Evolutionary conservation across 2,329 filamentous ascomycete genomes (phyloP), one percentile per base, ranked within the genome.

Genomic region (Chrysoporthe austroafricana): DNA sequence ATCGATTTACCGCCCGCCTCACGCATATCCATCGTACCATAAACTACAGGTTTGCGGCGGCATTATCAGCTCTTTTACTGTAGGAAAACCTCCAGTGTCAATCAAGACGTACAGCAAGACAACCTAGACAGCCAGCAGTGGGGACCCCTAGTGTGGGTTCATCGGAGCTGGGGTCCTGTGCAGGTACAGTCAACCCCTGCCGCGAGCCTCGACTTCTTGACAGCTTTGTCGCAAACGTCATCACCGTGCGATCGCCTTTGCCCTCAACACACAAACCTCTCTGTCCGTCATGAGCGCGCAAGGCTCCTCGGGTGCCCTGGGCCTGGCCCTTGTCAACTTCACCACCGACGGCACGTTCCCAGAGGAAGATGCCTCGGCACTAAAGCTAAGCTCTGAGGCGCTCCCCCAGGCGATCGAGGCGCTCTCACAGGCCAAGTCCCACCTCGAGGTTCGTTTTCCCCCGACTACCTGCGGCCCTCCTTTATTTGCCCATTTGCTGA

Each of bases 321-420:
- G 86, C 71, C 82, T 86, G 69, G 88, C 88, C 4, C 79, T 93
- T 54, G 86, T 93, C 66, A 81, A 88, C 69, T 92, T 90, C 73
- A 85, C 91, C 64, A 70, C 79, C 3, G 73, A 81, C 64, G 79
- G 81, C 48, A 70, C 74, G 54, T 86, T 85, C 69, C 84, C 84
- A 2, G 80, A 84, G n/a, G 80, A 84, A 62, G 76, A 76, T 26
- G 71, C 83, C n/a, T 83, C 81, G 13, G 78, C 77, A 1, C 73
- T 76, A 21, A 70, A 70, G n/a, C 69, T 83, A 36, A 72, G 73
- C 36, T 71, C 76, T 14, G 71, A 76, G 18, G 74, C 77, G 67
- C 77, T 86, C 1, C 77, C 78, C 18, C 71, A 74, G 36, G 83
- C 83, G 48, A 75, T 85, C 26, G 73, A 77, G 64, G 77, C 78